A percentile compares a stretch with the other conserved stretches of the same genome.
These are phyloP conservation scores for Erodium texanum DNA, from an alignment of 441 rosid species.

Conservation along the genomic window DNA sequence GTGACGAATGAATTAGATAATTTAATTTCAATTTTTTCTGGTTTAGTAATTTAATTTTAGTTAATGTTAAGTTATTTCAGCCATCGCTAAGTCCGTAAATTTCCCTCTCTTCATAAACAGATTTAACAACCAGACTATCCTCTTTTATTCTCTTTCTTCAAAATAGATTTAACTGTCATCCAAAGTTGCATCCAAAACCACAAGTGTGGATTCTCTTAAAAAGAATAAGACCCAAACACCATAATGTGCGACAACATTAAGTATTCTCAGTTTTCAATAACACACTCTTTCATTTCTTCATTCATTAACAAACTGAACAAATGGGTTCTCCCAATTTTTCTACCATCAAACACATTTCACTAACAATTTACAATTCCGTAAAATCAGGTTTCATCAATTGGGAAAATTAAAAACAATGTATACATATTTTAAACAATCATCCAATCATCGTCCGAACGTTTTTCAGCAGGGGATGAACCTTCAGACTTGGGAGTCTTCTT, in stretches of 20 bases:
- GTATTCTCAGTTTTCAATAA: neutral
- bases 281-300: neutral
- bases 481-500: constrained; percentile 52
- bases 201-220: no score
- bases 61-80: no score
- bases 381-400: constrained; percentile 2
- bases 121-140: no score
- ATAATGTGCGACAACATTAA: neutral
- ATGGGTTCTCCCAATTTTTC: neutral
- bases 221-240: neutral
- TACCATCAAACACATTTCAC: neutral
- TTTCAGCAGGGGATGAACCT: constrained; percentile 14
- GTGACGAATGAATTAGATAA: no score
- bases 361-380: constrained; percentile 43
- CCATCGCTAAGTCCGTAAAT: no score
- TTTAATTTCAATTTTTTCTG: no score
- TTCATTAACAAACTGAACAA: no score
- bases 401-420: neutral
- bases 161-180: no score
- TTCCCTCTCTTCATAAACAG: no score
- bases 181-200: no score
- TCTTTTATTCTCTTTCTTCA: no score
- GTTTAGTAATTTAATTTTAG: no score
- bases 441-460: constrained; percentile 33
- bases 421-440: constrained; percentile 27